Evolutionary conservation across 768 basidiomycete species (phyloP).

Genomic region (Trametes maxima): DNA sequence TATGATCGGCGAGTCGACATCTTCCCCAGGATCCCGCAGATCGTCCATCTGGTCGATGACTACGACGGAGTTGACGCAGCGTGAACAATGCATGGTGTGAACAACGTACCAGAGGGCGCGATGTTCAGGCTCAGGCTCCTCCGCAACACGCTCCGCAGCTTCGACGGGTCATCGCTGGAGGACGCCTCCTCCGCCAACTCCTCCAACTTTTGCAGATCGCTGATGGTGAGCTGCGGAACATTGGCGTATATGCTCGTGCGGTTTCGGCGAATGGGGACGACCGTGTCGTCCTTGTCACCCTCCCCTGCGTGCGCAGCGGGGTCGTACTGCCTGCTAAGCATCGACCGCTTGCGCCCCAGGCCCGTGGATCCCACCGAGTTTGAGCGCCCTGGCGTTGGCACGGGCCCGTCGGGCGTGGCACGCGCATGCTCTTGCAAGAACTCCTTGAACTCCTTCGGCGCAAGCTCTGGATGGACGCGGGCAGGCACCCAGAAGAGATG

Average conservation of each 20-base stretch:
- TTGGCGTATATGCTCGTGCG: constrained; percentile 68
- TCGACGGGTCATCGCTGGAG: constrained; percentile 77
- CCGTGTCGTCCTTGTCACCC: constrained; percentile 55
- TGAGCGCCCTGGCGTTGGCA: constrained; percentile 40
- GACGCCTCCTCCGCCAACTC: constrained; percentile 90
- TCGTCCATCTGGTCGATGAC: constrained; percentile 71
- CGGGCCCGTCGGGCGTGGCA: constrained; percentile 49
- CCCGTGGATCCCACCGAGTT: constrained; percentile 46
- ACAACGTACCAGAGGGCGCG: constrained; percentile 77
- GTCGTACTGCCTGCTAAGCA: constrained; percentile 93
- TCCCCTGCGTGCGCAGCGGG: constrained; percentile 78
- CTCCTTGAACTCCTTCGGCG: constrained; percentile 91
- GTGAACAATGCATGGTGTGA: constrained; percentile 1
- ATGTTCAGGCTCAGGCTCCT: constrained; percentile 88
- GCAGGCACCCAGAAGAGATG: constrained; percentile 99
- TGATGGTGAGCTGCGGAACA: constrained; percentile 86
- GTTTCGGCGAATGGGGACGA: constrained; percentile 70
- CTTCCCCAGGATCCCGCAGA: constrained; percentile 69
- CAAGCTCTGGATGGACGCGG: constrained; percentile 94
- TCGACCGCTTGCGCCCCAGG: constrained; percentile 85
- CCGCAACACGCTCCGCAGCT: constrained; percentile 75
- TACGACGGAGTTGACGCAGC: constrained; percentile 32
- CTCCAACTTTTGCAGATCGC: constrained; percentile 93
- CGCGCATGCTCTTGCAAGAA: constrained; percentile 94
- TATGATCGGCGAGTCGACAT: constrained; percentile 89